phyloP scores from a whole-genome alignment of 2,329 filamentous ascomycete genomes.

The Sclerotinia nivalis region DNA sequence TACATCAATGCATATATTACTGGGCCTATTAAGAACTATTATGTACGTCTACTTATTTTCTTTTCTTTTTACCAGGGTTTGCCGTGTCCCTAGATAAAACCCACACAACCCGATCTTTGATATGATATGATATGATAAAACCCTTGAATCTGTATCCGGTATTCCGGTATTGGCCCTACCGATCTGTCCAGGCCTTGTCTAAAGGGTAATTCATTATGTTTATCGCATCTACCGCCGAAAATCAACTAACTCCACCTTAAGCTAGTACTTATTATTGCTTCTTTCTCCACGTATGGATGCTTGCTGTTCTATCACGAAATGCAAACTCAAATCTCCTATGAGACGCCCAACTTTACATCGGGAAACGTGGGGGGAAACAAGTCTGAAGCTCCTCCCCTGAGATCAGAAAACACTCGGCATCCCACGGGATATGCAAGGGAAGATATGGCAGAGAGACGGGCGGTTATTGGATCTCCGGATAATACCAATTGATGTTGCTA shows the following conservation, averaged over 20 bases:
- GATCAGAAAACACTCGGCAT: background rate
- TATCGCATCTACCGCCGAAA: slow-evolving; percentile 15
- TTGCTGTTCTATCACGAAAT: slow-evolving; percentile 1
- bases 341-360: background rate
- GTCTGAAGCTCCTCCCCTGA: background rate
- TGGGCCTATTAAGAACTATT: background rate
- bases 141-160: background rate
- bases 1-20: too few relatives aligned
- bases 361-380: background rate
- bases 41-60: background rate
- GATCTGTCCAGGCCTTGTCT: background rate
- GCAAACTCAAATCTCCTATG: background rate
- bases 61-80: background rate
- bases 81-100: background rate
- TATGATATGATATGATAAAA: background rate
- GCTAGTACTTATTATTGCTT: background rate
- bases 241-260: background rate
- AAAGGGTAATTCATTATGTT: slow-evolving; percentile 8
- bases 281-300: slow-evolving; percentile 5
- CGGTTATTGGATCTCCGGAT: background rate
- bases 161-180: background rate
- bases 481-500: background rate
- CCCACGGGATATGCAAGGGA: slow-evolving; percentile 5
- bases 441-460: background rate
- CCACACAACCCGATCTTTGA: slow-evolving; percentile 2